A percentile compares a stretch with the other conserved stretches of the same genome.
Conservation (phyloP, 2,329 filamentous ascomycete species). For the Curvularia verruculosa region DNA sequence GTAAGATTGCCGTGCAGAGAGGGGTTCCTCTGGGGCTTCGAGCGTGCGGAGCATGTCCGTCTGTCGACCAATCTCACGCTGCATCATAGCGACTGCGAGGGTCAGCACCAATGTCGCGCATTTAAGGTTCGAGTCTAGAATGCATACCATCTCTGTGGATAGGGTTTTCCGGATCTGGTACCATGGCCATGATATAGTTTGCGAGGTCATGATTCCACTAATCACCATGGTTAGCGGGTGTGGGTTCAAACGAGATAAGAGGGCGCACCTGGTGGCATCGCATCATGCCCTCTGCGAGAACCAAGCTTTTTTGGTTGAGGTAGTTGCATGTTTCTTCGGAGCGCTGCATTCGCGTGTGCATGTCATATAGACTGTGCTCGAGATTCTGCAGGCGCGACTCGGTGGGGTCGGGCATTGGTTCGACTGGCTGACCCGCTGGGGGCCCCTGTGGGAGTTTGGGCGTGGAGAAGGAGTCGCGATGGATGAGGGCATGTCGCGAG, state of each 20-base stretch:
- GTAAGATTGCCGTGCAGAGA: constrained; percentile 62
- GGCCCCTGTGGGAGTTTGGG: constrained; percentile 73
- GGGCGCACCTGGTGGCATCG: constrained; percentile 69
- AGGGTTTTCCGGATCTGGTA: constrained; percentile 76
- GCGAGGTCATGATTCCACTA: constrained; percentile 87
- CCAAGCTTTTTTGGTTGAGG: constrained; percentile 80
- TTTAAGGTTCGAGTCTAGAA: constrained; percentile 29
- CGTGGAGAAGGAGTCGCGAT: constrained; percentile 81
- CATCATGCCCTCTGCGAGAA: constrained; percentile 78
- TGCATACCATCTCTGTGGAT: constrained; percentile 81
- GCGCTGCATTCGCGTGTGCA: constrained; percentile 75
- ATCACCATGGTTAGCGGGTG: constrained; percentile 31
- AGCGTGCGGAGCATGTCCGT: constrained; percentile 62
- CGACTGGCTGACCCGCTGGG: constrained; percentile 83
- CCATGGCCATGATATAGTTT: constrained; percentile 72
- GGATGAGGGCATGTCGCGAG: constrained; percentile 89
- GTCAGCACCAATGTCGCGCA: constrained; percentile 31
- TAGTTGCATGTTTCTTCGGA: constrained; percentile 83
- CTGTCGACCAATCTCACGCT: constrained; percentile 67
- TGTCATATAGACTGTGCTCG: constrained; percentile 83
- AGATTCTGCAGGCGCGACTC: constrained; percentile 77
- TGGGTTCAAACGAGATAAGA: constrained; percentile 22
- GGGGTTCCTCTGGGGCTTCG: constrained; percentile 67
- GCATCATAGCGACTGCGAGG: constrained; percentile 56
- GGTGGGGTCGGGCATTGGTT: constrained; percentile 77